Evolutionary conservation across 345 rosid genomes (phyloP).

Genomic region (Limnanthes douglasii): DNA sequence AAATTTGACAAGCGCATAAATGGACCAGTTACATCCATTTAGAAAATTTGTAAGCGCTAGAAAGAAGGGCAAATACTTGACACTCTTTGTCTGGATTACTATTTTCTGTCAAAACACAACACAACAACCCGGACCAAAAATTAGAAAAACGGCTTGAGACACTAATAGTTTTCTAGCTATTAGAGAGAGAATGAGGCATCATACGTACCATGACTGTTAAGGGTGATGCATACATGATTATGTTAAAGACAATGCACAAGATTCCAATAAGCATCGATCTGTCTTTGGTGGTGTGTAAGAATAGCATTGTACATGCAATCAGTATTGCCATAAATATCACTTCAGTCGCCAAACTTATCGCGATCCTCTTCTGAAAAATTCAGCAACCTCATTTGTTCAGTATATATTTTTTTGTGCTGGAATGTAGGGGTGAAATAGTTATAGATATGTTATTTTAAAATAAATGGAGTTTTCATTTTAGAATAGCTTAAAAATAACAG

Average conservation of each 20-base stretch:
- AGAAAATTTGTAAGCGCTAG: constrained; percentile 22
- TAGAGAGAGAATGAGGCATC: not conserved
- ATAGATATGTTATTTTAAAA: constrained; percentile 2
- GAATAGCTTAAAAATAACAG: constrained; percentile 1
- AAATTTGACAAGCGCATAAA: constrained; percentile 24
- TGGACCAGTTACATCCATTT: constrained; percentile 27
- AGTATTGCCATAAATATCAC: constrained; percentile 14
- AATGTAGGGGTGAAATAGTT: constrained; percentile 4
- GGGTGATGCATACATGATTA: constrained; percentile 34
- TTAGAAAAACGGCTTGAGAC: not conserved
- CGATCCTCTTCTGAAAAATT: constrained; percentile 19
- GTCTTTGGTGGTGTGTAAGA: constrained; percentile 9
- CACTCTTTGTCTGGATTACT: constrained; percentile 47
- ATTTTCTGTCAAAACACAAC: constrained; percentile 11
- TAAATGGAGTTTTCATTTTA: too few species aligned
- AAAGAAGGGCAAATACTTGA: constrained; percentile 47
- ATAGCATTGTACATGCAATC: constrained; percentile 8
- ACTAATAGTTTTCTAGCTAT: not conserved
- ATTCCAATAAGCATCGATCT: constrained; percentile 25
- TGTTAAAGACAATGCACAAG: not conserved
- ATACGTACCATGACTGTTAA: constrained; percentile 27
- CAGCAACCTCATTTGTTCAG: too few species aligned
- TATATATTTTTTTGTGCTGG: too few species aligned
- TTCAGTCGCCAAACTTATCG: constrained; percentile 19
- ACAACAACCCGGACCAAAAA: not conserved